Evolutionary conservation across 2,329 filamentous ascomycete genomes (phyloP).

Genomic region (Sporothrix schenckii): DNA sequence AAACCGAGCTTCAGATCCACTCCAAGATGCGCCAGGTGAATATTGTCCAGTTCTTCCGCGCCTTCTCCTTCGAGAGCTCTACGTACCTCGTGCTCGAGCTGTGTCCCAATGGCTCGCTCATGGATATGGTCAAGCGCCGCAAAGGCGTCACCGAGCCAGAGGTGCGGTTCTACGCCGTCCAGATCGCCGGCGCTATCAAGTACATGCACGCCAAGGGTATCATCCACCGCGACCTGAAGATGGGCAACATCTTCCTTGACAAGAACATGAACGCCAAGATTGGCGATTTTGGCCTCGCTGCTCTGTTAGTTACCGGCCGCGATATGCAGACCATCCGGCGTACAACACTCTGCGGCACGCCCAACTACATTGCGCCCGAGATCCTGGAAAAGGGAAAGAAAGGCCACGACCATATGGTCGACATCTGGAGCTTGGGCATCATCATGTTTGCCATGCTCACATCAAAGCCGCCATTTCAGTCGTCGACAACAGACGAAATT

Average conservation of each 20-base stretch:
- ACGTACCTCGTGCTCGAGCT: constrained; percentile 95
- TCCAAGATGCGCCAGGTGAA: constrained; percentile 96
- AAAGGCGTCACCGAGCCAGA: constrained; percentile 91
- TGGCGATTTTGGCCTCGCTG: constrained; percentile 93
- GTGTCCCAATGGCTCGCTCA: constrained; percentile 92
- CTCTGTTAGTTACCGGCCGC: constrained; percentile 85
- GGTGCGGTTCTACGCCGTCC: constrained; percentile 88
- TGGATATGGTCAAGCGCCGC: constrained; percentile 95
- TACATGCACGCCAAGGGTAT: constrained; percentile 96
- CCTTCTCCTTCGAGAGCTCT: constrained; percentile 84
- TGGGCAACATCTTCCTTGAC: constrained; percentile 96
- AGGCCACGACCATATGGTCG: constrained; percentile 96
- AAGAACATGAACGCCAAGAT: constrained; percentile 96
- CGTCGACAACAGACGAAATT: constrained; percentile 82
- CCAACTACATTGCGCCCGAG: constrained; percentile 97
- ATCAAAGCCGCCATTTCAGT: constrained; percentile 95
- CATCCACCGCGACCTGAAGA: constrained; percentile 95
- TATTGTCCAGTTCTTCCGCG: constrained; percentile 92
- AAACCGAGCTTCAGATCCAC: constrained; percentile 92
- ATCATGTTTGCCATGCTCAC: constrained; percentile 99
- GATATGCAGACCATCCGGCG: constrained; percentile 83
- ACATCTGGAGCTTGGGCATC: constrained; percentile 97
- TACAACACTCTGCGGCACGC: constrained; percentile 93
- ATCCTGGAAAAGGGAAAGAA: constrained; percentile 92
- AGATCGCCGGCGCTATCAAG: constrained; percentile 95